phyloP scores from a whole-genome alignment of 441 rosid genomes.

The Bruguiera hainesii region DNA sequence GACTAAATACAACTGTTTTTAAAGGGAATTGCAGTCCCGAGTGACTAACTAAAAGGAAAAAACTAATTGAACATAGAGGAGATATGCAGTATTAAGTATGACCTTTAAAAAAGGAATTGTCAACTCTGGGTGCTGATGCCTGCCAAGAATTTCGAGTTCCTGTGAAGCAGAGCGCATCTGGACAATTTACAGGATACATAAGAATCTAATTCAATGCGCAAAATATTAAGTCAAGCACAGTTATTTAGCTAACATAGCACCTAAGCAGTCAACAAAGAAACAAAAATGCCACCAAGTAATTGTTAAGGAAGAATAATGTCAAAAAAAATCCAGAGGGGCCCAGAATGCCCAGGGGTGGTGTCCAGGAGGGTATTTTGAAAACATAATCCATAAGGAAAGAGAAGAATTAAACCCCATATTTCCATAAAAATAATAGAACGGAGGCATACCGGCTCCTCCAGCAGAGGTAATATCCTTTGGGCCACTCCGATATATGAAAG shows the following conservation, averaged over 20 bases:
- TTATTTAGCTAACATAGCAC: neutral
- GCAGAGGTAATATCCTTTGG: slow-evolving; percentile 65
- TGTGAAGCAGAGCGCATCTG: slow-evolving; percentile 83
- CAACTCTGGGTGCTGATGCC: slow-evolving; percentile 90
- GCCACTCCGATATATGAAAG: slow-evolving; percentile 95
- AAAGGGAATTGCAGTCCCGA: too few relatives aligned
- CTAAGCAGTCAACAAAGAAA: neutral
- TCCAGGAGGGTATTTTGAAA: too few relatives aligned
- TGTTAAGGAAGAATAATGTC: neutral
- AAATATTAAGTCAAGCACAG: neutral
- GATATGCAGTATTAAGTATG: neutral
- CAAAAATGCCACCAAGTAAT: neutral
- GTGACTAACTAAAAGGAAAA: neutral
- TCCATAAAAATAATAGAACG: neutral
- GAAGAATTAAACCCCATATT: neutral
- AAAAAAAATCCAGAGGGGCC: neutral
- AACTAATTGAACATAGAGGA: neutral
- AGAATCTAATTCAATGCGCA: slow-evolving; percentile 14
- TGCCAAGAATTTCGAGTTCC: slow-evolving; percentile 90
- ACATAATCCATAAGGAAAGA: too few relatives aligned
- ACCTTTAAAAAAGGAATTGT: slow-evolving; percentile 92
- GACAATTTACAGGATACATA: slow-evolving; percentile 20
- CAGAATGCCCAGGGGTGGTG: too few relatives aligned
- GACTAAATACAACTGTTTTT: too few relatives aligned
- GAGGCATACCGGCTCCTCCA: slow-evolving; percentile 85